These are phyloP conservation scores for Staphylotrichum tortipilum DNA, from an alignment of 495 filamentous ascomycete genomes.

Conservation along the genomic window DNA sequence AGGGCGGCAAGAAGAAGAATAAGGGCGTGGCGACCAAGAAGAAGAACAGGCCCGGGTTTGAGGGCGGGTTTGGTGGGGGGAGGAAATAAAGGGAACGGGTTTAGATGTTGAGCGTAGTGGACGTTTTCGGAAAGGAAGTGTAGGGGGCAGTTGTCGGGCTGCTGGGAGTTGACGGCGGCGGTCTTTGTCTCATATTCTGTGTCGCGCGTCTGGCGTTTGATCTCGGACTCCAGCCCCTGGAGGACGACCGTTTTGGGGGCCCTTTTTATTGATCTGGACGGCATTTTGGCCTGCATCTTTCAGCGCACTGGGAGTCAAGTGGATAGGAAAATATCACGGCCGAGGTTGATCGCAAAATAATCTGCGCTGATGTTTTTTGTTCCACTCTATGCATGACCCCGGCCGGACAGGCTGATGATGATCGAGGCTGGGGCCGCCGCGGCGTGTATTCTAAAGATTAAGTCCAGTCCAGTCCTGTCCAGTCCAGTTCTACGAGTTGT, in stretches of 20 bases:
- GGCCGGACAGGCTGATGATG: too few species aligned
- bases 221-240: too few species aligned
- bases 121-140: too few species aligned
- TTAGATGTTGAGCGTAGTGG: too few species aligned
- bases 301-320: constrained; percentile 1
- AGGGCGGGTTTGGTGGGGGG: constrained; percentile 64
- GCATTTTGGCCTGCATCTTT: constrained; percentile 4
- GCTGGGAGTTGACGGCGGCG: not conserved
- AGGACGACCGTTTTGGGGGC: too few species aligned
- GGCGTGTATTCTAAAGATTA: too few species aligned
- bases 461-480: not conserved
- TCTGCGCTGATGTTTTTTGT: too few species aligned
- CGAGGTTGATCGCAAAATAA: not conserved
- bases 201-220: constrained; percentile 4
- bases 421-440: too few species aligned
- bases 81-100: constrained; percentile 14
- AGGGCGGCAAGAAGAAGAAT: constrained; percentile 55
- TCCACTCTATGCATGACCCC: too few species aligned
- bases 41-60: constrained; percentile 72
- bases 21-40: constrained; percentile 49
- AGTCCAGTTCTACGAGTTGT: not conserved
- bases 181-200: not conserved
- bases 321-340: constrained; percentile 12
- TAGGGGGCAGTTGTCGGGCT: not conserved
- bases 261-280: not conserved